These are phyloP conservation scores for Omphalotus olearius DNA, from an alignment of 1,284 basidiomycete genomes.

Conservation along the genomic window DNA sequence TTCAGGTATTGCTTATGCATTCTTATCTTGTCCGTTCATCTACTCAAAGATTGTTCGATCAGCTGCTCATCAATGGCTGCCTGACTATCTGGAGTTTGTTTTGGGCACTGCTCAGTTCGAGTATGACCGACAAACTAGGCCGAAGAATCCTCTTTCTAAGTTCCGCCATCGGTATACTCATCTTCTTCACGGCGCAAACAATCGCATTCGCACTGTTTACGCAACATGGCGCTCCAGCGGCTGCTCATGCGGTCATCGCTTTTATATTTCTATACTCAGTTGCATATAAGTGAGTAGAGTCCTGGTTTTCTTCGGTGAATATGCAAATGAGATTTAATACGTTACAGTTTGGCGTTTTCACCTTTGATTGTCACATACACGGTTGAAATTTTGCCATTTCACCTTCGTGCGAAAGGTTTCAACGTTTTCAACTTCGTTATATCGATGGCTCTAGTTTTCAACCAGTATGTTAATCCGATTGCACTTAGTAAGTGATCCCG, in stretches of 20 bases:
- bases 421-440: conserved; percentile 66
- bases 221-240: conserved; percentile 32
- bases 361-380: conserved; percentile 74
- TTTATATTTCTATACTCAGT: conserved; percentile 77
- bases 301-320: conserved; percentile 1
- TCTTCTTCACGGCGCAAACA: conserved; percentile 71
- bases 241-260: conserved; percentile 65
- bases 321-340: background rate
- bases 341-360: conserved; percentile 57
- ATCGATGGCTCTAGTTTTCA: conserved; percentile 67
- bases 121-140: conserved; percentile 55
- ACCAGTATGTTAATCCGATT: conserved; percentile 79
- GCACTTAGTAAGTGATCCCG: conserved; percentile 34
- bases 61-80: conserved; percentile 68
- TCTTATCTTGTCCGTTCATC: background rate
- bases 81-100: conserved; percentile 73
- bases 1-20: conserved; percentile 33
- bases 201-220: conserved; percentile 65
- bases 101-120: conserved; percentile 57
- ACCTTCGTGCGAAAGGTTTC: conserved; percentile 75
- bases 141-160: conserved; percentile 61
- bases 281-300: conserved; percentile 50
- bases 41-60: background rate
- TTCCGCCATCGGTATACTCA: conserved; percentile 59
- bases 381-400: conserved; percentile 69